Base-by-base conservation (phyloP, 164 flowering plant genomes). In the Taxillus chinensis region DNA sequence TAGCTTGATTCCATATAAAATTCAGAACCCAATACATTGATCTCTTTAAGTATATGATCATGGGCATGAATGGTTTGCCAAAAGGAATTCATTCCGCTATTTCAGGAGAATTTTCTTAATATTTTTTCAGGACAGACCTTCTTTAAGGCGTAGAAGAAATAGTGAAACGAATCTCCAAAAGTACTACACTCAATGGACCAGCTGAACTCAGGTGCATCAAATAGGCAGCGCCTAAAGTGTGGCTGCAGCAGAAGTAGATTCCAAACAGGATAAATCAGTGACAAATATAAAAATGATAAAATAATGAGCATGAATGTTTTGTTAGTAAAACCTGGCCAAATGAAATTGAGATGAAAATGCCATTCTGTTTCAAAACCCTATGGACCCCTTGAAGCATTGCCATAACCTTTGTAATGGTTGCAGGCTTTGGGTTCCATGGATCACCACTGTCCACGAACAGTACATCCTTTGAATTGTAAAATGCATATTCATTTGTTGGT, bases 401-500 rank as follows among this genome's bases (percentile, higher is more conserved):
- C 86, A 65, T 87, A 51, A 80, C 96, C 68, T 79, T 87, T 50
- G 67, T 61, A 12, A 84, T 82, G 13, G 96, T 83, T 68, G 50
- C 78, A 45, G 83, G 82, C 12, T 61, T 70, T 43, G 96, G 98
- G 67, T 85, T 87, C 98, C 98, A 92, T 17, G 98, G 98, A 64
- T 87, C 96, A 51, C 98, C 95, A 72, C 93, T 78, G 77, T 92
- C 86, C 65, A 92, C 98, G 73, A 92, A 89, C 77, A 92, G 74
- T 39, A 89, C 95, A 70, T 92, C 96, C 98, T 92, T 86, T 85
- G 82, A 74, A 72, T 63, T 49, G 40, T 65, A 68, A 73, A 61
- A 45, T 13, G 57, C 39, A 63, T 45, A 57, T 55, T 72, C 56
- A 50, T 51, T 66, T 45, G 9, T 17, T 52, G 38, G 63, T 55